Base-by-base conservation (phyloP, 1,284 basidiomycete genomes). In the Farysia itapuensis region DNA sequence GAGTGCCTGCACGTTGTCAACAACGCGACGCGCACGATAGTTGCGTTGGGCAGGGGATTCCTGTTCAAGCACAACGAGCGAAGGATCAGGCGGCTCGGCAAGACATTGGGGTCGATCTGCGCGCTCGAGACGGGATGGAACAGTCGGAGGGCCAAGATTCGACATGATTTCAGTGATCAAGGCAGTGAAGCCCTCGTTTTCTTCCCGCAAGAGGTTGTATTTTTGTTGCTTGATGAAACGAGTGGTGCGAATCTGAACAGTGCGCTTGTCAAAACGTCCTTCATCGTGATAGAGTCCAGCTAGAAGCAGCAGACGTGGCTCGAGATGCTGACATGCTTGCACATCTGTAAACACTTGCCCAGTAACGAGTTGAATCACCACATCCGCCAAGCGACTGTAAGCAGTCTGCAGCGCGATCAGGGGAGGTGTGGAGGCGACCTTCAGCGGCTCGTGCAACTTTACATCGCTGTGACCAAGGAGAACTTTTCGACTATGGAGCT, bases 171-270 rank as follows among this genome's bases (percentile, higher is more conserved):
- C 90, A 8, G 87, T 85, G 23, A 88, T 84, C 25, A 98, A 84
- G 71, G 93, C 92, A 69, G 90, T 89, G 79, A 92, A 98, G 5
- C 95, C 95, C 80, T 98, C 93, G 1, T 90, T 93, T 66, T 95
- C 90, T 79, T 99, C 95, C 30, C 95, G 87, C 9, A 97, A 83
- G 24, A 99, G 83, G 71, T 98, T 99, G 81, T 92, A 96, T 78
- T 96, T 97, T 79, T 92, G 92, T 78, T 98, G 95, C 77, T 94
- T 96, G 82, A 94, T 98, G 78, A 64, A 53, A 12, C 39, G 49
- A 4, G 67, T 54, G 14, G 74, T 76, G 34, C 72, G 70, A 43
- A 76, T 54, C 35, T 68, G 68, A 15, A 73, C 59, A 9, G 52
- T 54, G 15, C 68, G 71, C 20, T 56, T 54, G 31, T 58, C 51